A percentile compares a stretch with the other conserved stretches of the same genome.
phyloP scores from a whole-genome alignment of 495 filamentous ascomycete species.

The Tuber brumale region DNA sequence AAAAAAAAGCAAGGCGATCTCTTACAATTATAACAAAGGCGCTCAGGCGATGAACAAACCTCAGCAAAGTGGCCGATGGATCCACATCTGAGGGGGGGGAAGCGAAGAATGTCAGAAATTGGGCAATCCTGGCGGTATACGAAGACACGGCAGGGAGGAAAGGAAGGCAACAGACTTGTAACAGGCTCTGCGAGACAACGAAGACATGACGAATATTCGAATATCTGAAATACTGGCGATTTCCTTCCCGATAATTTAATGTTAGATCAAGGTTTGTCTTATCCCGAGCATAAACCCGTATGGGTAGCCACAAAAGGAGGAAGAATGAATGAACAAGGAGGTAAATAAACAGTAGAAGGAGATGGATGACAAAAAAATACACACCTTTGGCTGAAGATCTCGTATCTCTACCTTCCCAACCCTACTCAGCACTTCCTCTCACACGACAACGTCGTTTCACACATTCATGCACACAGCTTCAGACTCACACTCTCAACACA shows the following conservation, averaged over 20 bases:
- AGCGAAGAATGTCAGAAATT: slow-evolving; percentile 15
- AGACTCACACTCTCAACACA: slow-evolving; percentile 40
- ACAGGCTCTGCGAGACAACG: slow-evolving; percentile 93
- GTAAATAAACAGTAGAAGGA: slow-evolving; percentile 19
- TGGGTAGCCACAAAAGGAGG: neutral
- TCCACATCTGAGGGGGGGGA: slow-evolving; percentile 55
- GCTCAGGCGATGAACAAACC: slow-evolving; percentile 91
- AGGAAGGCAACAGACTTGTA: slow-evolving; percentile 59
- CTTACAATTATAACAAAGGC: slow-evolving; percentile 99
- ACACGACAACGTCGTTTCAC: slow-evolving; percentile 33
- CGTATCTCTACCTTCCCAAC: slow-evolving; percentile 36
- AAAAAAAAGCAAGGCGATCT: slow-evolving; percentile 21
- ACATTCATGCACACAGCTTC: slow-evolving; percentile 38
- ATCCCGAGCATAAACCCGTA: slow-evolving; percentile 14
- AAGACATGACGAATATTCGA: slow-evolving; percentile 60
- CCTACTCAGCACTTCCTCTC: slow-evolving; percentile 39
- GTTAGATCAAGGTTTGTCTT: slow-evolving; percentile 23
- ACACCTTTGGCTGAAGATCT: slow-evolving; percentile 34
- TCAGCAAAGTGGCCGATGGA: slow-evolving; percentile 99
- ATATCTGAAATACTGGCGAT: slow-evolving; percentile 13
- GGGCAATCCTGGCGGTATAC: slow-evolving; percentile 8
- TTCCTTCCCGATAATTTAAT: slow-evolving; percentile 28
- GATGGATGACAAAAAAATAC: slow-evolving; percentile 9
- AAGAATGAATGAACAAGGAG: slow-evolving; percentile 12
- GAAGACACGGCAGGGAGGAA: slow-evolving; percentile 3